Evolutionary conservation across 257 asterid genomes (phyloP), one percentile per base, ranked within the genome.

Genomic region (Jacaranda mimosifolia): DNA sequence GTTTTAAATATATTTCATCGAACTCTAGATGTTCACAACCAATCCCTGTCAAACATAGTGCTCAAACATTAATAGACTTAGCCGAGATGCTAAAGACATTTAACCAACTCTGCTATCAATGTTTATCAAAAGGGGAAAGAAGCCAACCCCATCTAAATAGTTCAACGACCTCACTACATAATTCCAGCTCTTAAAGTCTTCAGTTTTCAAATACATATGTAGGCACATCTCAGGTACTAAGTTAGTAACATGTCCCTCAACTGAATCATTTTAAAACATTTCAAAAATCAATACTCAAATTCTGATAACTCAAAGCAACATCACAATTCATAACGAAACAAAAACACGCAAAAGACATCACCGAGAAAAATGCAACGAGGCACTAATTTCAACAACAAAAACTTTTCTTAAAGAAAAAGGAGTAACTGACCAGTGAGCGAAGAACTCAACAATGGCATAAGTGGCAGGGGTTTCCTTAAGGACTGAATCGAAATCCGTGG

Each of bases 361-460:
- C 26, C 60, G 6, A 55, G 32, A 7, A 35, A 36, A 4, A 39
- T 13, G 48, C 48, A 64, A 39, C 1, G 1, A 39, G 17, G 13
- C 70, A 38, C n/a, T 15, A 14, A 15, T 6, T 39, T 38, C 51
- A n/a, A 36, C 70, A 15, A 17, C 32, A 26, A 26, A 26, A 26
- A 26, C 32, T 26, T 26, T 26, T 26, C 32, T 26, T 26, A 26
- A 26, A 4, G 19, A 40, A 74, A 14, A 68, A 17, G 3, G 3
- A 69, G 9, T 8, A 36, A 43, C 86, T 83, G 26, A 91, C 97
- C 96, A 91, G 78, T 87, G 84, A 46, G 97, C 97, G 67, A 84
- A 91, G 83, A 91, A 91, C 69, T 91, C 92, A 56, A 91, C 92
- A 63, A 91, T 67, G 26, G 94, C 92, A 69, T 74, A 87, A 66